Evolutionary conservation across 176 grass and related monocot genomes (phyloP).

Genomic region (Sorghum bicolor): DNA sequence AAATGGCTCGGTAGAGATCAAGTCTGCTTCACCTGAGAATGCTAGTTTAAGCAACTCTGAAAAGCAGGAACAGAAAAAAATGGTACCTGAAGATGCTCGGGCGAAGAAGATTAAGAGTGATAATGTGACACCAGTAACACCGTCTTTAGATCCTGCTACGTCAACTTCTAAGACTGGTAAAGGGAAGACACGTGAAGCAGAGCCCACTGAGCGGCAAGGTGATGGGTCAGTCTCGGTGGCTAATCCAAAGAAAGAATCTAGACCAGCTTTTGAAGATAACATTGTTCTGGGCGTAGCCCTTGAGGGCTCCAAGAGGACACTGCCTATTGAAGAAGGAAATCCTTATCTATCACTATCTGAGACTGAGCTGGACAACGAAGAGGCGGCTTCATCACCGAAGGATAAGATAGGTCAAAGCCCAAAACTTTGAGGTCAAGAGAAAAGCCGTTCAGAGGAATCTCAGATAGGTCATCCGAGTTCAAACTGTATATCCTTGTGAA

Average conservation of each 20-base stretch:
- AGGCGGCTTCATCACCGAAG: slow-evolving; percentile 46
- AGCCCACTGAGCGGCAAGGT: slow-evolving; percentile 36
- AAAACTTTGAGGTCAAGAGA: slow-evolving; percentile 38
- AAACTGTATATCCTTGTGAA: background rate
- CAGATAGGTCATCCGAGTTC: slow-evolving; percentile 37
- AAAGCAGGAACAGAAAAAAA: slow-evolving; percentile 66
- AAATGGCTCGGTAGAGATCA: slow-evolving; percentile 34
- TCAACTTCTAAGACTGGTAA: slow-evolving; percentile 31
- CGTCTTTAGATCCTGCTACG: slow-evolving; percentile 31
- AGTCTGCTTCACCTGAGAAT: slow-evolving; percentile 36
- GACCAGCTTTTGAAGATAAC: slow-evolving; percentile 83
- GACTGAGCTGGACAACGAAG: slow-evolving; percentile 49
- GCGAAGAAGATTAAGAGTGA: slow-evolving; percentile 49
- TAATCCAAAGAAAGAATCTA: slow-evolving; percentile 61
- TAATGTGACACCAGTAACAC: background rate
- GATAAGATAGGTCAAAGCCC: slow-evolving; percentile 49
- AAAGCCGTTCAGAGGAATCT: slow-evolving; percentile 53
- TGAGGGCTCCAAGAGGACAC: slow-evolving; percentile 86
- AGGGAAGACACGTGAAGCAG: slow-evolving; percentile 37
- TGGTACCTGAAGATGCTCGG: slow-evolving; percentile 36
- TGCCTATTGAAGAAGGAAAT: slow-evolving; percentile 80
- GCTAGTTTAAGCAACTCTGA: slow-evolving; percentile 47
- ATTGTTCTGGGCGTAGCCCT: slow-evolving; percentile 95
- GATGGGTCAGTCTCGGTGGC: slow-evolving; percentile 35
- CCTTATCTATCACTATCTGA: slow-evolving; percentile 59